Conservation (phyloP, 352 stramenopile genomes). For the Pythium monospermum region DNA sequence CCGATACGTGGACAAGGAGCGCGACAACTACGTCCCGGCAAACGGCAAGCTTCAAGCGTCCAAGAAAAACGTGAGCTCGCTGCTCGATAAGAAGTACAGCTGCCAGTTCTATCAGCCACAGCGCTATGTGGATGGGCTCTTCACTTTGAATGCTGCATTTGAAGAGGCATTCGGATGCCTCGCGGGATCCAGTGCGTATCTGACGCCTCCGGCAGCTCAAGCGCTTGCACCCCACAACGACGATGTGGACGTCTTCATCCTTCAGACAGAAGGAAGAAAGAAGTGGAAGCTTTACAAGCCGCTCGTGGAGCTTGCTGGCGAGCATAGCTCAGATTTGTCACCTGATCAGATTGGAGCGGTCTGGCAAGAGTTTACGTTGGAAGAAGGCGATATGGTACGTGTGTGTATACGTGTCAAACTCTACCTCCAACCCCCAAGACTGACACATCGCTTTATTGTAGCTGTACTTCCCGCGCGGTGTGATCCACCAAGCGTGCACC, state of each 20-base stretch:
- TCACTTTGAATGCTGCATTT: slow-evolving; percentile 70
- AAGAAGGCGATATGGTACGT: slow-evolving; percentile 70
- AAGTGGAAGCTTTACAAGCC: slow-evolving; percentile 86
- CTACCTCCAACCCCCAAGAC: too few species aligned
- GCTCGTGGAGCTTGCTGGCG: slow-evolving; percentile 61
- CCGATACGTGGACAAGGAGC: slow-evolving; percentile 58
- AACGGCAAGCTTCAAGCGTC: slow-evolving; percentile 21
- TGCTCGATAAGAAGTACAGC: slow-evolving; percentile 71
- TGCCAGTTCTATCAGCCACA: slow-evolving; percentile 89
- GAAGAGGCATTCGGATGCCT: slow-evolving; percentile 73
- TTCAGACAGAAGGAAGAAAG: slow-evolving; percentile 83
- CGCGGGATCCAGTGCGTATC: slow-evolving; percentile 70
- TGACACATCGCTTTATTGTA: too few species aligned
- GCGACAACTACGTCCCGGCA: slow-evolving; percentile 51
- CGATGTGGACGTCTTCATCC: slow-evolving; percentile 84
- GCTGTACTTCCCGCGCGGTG: slow-evolving; percentile 81
- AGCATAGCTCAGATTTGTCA: slow-evolving; percentile 74
- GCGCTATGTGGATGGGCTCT: slow-evolving; percentile 74
- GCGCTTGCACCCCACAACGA: slow-evolving; percentile 84
- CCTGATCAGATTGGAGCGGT: slow-evolving; percentile 61
- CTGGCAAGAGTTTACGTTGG: slow-evolving; percentile 78
- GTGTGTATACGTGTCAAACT: background rate
- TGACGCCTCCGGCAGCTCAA: slow-evolving; percentile 72
- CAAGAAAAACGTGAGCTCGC: slow-evolving; percentile 46
- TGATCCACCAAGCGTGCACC: slow-evolving; percentile 77